Base-by-base conservation (phyloP, 768 basidiomycete species). In the Hypsizygus marmoreus region DNA sequence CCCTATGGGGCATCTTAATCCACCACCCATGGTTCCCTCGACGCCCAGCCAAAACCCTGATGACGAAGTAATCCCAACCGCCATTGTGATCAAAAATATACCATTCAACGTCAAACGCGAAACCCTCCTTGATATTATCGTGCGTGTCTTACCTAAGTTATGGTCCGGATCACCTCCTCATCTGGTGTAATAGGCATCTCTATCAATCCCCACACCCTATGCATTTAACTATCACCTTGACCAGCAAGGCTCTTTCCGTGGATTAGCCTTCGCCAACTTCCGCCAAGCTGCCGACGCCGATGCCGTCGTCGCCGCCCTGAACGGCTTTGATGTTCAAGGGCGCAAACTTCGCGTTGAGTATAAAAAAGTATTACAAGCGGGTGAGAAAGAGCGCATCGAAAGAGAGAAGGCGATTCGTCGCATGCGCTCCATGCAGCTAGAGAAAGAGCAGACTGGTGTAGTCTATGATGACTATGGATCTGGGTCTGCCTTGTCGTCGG, bases 1-100 rank as follows among this genome's bases (percentile, higher is more conserved):
- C 34, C 87, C 89, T 53, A 66, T 75, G 58, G 64, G 63, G 34
- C 74, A 76, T 63, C 60, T 74, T 40, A 68, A 62, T 50, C 66
- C 79, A 31, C 65, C 75, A 46, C 64, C 77, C 47, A 64, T 77
- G 14, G 70, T 68, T 30, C 72, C 81, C 17, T 67, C 72, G 24
- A 76, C 81, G 10, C 77, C 82, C 37, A 69, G 67, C 47, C 74
- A 70, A 61, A 77, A 70, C 48, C 58, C 65, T 32, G 90, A 92
- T 57, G 93, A 97, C 69, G 94, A 97, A 66, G 79, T 97, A 66
- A 98, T 98, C 70, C 95, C 95, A 44, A 98, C 95, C 8, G 97
- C 97, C 43, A 97, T 99, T 62, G 97, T 99, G 64, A 97, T 99
- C 69, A 99, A 99, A 82, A 97, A 97, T 76, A 99, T 99, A 73